Evolutionary conservation across 305 asterid species (phyloP), one percentile per base, ranked within the genome.

Genomic region (Rubia tinctorum): DNA sequence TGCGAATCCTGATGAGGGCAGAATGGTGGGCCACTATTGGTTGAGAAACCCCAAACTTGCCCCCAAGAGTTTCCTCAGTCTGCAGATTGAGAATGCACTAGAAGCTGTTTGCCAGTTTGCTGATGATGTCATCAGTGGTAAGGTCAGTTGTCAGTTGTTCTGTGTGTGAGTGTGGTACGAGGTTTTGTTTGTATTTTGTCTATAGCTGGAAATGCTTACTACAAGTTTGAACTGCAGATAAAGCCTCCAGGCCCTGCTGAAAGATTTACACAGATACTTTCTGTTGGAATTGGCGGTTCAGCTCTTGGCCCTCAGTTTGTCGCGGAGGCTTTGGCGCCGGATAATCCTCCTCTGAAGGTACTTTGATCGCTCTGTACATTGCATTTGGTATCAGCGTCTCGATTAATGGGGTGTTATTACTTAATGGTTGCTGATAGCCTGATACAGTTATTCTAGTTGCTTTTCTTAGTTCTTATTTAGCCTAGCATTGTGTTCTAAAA

Each of bases 21-120:
- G 99, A 78, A 95, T 95, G 98, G 99, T 95, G 61, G 99, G 99
- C 0, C 99, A 95, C 69, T 95, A 95, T 77, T 95, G 99, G 99
- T 76, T 95, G 75, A 83, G 99, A 69, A 87, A 84, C 68, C 90
- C 99, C 7, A 79, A 86, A 39, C 92, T 86, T 47, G 96, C 99
- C 4, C 98, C 99, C 6, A 95, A 85, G 69, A 77, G 88, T 69
- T 58, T 86, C 42, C 80, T 95, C 76, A 79, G 85, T 34, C 74
- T 78, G 78, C 92, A 88, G 88, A 91, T 95, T 78, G 96, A 93
- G 81, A 84, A 67, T 45, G 82, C 97, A 0, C 82, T 95, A 77
- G 91, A 86, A 40, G 81, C 82, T 43, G 88, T 92, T 69, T 85
- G 81, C 60, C 82, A 71, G 34, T 95, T 95, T 47, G 96, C 99